Percentiles rank a stretch among this genome's conserved stretches.
These are phyloP conservation scores for Phytopythium litorale DNA, from an alignment of 352 stramenopile species.

Conservation along the genomic window DNA sequence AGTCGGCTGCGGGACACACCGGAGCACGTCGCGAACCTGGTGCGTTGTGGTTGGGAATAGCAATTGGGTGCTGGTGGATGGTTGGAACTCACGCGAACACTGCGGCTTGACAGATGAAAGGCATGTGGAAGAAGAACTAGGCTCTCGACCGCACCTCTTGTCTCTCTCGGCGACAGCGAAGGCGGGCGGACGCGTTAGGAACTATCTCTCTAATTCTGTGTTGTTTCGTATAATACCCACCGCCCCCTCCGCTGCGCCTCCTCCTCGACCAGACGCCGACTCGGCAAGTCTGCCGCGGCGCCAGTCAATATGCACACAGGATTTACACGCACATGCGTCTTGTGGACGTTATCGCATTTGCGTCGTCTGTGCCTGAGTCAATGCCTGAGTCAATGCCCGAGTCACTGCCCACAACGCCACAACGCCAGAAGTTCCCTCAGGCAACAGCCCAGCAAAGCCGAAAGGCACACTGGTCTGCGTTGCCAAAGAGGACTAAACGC, in stretches of 20 bases:
- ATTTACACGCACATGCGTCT: background rate
- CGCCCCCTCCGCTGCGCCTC: background rate
- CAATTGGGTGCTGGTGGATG: background rate
- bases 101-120: constrained; percentile 52
- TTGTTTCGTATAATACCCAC: constrained; percentile 19
- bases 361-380: too few species aligned
- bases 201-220: constrained; percentile 16
- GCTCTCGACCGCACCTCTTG: background rate
- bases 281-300: background rate
- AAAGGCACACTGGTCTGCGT: too few species aligned
- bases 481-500: too few species aligned
- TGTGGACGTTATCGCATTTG: too few species aligned
- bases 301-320: background rate
- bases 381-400: too few species aligned
- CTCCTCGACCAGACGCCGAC: background rate
- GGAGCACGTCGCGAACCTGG: constrained; percentile 48
- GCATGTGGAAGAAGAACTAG: constrained; percentile 86
- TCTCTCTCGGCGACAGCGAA: constrained; percentile 6
- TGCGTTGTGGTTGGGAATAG: constrained; percentile 12
- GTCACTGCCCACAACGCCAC: too few species aligned
- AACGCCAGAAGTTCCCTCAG: too few species aligned
- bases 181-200: constrained; percentile 9
- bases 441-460: too few species aligned
- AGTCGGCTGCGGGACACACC: constrained; percentile 33
- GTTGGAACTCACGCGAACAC: background rate